Evolutionary conservation across 768 basidiomycete species (phyloP), one percentile per base, ranked within the genome.

Genomic region (Mycena kentingensis): DNA sequence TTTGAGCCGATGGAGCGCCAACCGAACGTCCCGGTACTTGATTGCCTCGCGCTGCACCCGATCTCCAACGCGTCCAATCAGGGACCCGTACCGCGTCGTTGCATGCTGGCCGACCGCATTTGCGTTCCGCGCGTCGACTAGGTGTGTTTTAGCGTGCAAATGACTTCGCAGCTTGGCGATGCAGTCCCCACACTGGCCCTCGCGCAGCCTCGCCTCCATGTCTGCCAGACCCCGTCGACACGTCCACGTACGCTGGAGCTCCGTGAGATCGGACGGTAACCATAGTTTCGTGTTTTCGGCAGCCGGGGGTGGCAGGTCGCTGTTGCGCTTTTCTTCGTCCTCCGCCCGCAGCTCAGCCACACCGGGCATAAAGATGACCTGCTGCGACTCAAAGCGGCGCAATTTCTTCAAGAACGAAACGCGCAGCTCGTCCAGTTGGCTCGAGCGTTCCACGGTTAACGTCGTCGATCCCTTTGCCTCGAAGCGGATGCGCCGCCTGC

Each of bases 1-100:
- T 26, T 45, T 36, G 22, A 52, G 18, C n/a, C 21, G 21, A 26
- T 25, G 37, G 44, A 46, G 22, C 16, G 51, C 36, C 4, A 21
- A 18, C 6, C 50, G 11, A 19, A 42, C 42, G 3, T 41, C 18
- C 16, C 41, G 43, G 25, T 47, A 53, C 32, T 51, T 60, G 4
- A 1, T 27, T 2, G 51, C 47, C 3, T 28, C 22, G 1, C 32
- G 2, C 38, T 32, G 18, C 2, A 54, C 27, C 5, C 37, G 15
- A 18, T 54, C 52, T 16, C 52, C 44, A 11, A 58, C 41, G 2
- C 38, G 29, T 3, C 39, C 46, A 21, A 58, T 54, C 18, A 58
- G 37, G 3, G 28, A 43, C 12, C 29, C 24, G 7, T 44, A 48
- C 7, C 39, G 27, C 8, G 26, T 42, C 2, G 16, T 25, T 0